Evolutionary conservation across 1,284 basidiomycete species (phyloP), one percentile per base, ranked within the genome.

Genomic region (Pseudozyma pruni): DNA sequence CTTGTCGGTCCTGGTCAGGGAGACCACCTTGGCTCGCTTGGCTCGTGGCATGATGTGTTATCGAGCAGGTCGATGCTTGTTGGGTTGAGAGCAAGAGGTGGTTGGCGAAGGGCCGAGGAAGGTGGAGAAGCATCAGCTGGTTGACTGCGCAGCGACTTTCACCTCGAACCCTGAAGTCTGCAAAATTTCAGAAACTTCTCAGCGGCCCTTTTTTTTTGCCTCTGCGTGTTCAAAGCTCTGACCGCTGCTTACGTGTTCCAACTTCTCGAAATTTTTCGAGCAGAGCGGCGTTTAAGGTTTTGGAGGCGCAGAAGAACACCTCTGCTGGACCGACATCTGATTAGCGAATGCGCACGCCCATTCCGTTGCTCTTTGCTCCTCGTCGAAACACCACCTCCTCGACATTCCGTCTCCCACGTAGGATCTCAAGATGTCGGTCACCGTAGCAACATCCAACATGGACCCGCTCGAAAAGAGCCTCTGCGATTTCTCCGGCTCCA

Each of bases 1-100:
- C 67, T 87, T 85, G 52, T 72, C 68, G 6, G 86, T 87, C 81
- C 87, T 85, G 19, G 87, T 86, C 43, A 88, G 83, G 38, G 86
- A 84, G 16, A 87, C 85, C 45, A 84, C 78, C 56, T 81, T 84
- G 61, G 83, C 71, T 38, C 84, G 81, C 69, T 81, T 82, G 40
- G 81, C 77, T 19, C 76, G 73, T 31, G 83, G 83, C 83, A 84
- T 83, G 8, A 29, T 67, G 59, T 33, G 22, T 16, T 34, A 22
- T 46, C n/a, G n/a, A n/a, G n/a, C n/a, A n/a, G n/a, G n/a, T n/a
- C n/a, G n/a, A 32, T 33, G 37, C 5, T 1, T 25, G 17, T 20
- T 11, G 8, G 34, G 22, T 38, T 22, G 23, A n/a, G 22, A 27
- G 31, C 19, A 31, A 42, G 37, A 40, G 17, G 49, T 6, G 11